Percentiles rank a stretch among this genome's conserved stretches.
Evolutionary conservation across 306 rosid species (phyloP).

Genomic region (Senna siamea): DNA sequence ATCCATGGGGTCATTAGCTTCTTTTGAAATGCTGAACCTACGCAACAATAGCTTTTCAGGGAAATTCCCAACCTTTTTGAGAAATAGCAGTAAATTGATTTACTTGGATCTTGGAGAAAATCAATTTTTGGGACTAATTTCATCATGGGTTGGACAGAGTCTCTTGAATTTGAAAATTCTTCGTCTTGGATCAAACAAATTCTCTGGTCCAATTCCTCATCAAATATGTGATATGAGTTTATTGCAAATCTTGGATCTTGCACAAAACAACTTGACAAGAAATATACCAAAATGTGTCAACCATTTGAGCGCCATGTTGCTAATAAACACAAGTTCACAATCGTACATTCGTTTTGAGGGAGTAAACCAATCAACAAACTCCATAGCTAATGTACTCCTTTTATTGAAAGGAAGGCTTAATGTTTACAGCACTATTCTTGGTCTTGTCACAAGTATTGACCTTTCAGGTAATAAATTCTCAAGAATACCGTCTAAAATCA

Average conservation of each 20-base stretch:
- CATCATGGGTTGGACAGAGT: conserved; percentile 26
- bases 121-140: background rate
- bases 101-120: background rate
- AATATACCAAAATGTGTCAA: conserved; percentile 34
- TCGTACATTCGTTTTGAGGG: background rate
- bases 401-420: conserved; percentile 33
- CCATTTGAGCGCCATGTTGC: conserved; percentile 33
- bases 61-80: background rate
- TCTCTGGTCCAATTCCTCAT: conserved; percentile 32
- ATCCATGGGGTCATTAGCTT: background rate
- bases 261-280: conserved; percentile 30
- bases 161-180: conserved; percentile 30
- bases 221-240: conserved; percentile 27
- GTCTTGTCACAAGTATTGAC: conserved; percentile 34
- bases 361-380: background rate
- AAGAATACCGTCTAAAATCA: conserved; percentile 13
- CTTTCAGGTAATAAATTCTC: conserved; percentile 29
- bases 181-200: conserved; percentile 31
- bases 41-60: background rate
- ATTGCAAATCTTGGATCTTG: conserved; percentile 37
- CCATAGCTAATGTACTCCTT: background rate
- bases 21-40: background rate
- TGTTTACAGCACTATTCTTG: conserved; percentile 22
- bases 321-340: background rate
- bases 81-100: background rate